Percentiles rank a stretch among this genome's conserved stretches.
These are phyloP conservation scores for Hyphopichia buzzinii DNA, from an alignment of 1,139 yeast species.

Conservation along the genomic window DNA sequence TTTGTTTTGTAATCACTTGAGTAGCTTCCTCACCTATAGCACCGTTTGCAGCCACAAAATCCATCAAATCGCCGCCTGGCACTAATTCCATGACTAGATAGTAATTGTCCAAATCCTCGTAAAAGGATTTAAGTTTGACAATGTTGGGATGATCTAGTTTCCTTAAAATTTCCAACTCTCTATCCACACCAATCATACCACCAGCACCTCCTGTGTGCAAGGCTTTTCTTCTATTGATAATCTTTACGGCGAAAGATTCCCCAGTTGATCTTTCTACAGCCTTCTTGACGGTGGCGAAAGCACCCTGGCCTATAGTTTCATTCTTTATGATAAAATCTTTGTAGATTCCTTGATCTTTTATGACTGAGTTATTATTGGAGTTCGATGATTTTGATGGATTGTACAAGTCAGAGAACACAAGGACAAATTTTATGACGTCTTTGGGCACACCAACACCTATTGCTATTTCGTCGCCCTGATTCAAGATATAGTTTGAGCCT, in stretches of 20 bases:
- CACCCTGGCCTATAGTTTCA: conserved; percentile 92
- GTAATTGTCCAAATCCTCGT: conserved; percentile 76
- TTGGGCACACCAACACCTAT: conserved; percentile 83
- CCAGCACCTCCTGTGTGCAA: conserved; percentile 71
- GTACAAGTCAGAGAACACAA: conserved; percentile 51
- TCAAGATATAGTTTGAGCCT: conserved; percentile 76
- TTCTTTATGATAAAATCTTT: conserved; percentile 75
- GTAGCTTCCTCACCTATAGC: conserved; percentile 89
- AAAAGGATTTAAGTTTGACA: conserved; percentile 77
- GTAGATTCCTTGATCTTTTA: conserved; percentile 53
- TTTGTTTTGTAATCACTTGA: conserved; percentile 79
- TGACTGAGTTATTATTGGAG: conserved; percentile 16
- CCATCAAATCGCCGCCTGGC: conserved; percentile 98
- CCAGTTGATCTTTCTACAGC: conserved; percentile 87
- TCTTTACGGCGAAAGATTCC: conserved; percentile 83
- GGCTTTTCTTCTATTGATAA: conserved; percentile 79
- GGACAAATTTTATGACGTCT: conserved; percentile 75
- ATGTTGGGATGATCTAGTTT: conserved; percentile 81
- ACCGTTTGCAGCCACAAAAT: conserved; percentile 88
- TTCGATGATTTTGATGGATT: conserved; percentile 33
- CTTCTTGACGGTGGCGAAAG: conserved; percentile 92
- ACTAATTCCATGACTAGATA: conserved; percentile 94
- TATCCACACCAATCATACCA: conserved; percentile 62
- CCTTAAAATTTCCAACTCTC: conserved; percentile 80
- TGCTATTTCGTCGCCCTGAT: conserved; percentile 89